These are phyloP conservation scores for Colletotrichum acutatum DNA, from an alignment of 2,329 filamentous ascomycete species.

Conservation along the genomic window DNA sequence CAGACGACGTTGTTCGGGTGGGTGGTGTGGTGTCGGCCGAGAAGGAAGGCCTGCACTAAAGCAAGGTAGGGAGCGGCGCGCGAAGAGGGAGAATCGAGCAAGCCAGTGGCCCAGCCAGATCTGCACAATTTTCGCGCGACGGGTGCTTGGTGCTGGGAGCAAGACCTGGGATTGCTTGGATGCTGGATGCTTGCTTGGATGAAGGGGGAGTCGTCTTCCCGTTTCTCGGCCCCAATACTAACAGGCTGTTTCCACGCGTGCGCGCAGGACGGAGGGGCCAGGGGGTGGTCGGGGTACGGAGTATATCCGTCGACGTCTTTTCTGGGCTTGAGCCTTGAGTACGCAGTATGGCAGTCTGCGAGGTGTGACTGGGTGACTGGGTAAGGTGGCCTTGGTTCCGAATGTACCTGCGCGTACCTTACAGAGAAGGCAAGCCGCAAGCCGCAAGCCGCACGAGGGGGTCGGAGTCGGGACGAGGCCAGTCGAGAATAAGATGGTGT, in stretches of 20 bases:
- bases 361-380: not conserved
- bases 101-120: not conserved
- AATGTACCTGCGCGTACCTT: conserved; percentile 13
- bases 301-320: not conserved
- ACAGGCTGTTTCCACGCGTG: conserved; percentile 35
- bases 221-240: conserved; percentile 7
- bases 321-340: not conserved
- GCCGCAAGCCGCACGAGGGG: too few relatives aligned
- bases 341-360: not conserved
- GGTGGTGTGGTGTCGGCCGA: conserved; percentile 30
- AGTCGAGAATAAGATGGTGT: not conserved
- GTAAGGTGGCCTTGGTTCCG: not conserved
- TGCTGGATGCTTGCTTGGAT: conserved; percentile 15
- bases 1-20: not conserved
- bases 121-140: conserved; percentile 22
- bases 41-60: conserved; percentile 9
- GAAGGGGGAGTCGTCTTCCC: conserved; percentile 25
- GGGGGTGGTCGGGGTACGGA: conserved; percentile 16
- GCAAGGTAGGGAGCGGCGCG: conserved; percentile 3
- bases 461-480: conserved; percentile 3
- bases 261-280: conserved; percentile 32
- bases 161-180: not conserved
- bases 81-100: not conserved
- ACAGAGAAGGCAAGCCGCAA: not conserved
- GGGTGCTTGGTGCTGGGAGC: not conserved